phyloP scores from a whole-genome alignment of 75 land plant genomes.

The Gnetum montanum region DNA sequence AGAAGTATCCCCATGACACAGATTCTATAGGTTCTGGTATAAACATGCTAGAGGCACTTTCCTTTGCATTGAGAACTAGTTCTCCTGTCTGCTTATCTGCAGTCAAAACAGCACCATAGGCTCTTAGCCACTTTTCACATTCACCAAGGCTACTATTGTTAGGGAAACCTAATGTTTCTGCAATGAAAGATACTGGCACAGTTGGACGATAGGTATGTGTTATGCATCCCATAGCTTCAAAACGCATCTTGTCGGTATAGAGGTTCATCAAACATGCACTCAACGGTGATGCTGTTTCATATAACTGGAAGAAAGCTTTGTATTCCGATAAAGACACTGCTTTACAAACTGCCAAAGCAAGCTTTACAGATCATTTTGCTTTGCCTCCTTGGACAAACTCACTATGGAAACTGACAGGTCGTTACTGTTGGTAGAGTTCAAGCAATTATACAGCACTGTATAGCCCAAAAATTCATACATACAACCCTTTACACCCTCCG shows the following conservation, averaged over 20 bases:
- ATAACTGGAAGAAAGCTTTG: conserved; percentile 69
- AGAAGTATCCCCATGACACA: conserved; percentile 90
- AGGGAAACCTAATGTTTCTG: conserved; percentile 59
- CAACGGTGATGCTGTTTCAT: conserved; percentile 79
- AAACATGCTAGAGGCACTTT: conserved; percentile 62
- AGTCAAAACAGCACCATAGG: conserved; percentile 67
- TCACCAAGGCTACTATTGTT: conserved; percentile 55
- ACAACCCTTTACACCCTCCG: conserved; percentile 87
- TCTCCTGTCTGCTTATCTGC: conserved; percentile 47
- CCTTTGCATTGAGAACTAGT: conserved; percentile 77
- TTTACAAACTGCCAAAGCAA: conserved; percentile 84
- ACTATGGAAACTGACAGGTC: conserved; percentile 85
- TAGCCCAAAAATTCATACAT: conserved; percentile 83
- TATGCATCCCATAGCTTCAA: conserved; percentile 82
- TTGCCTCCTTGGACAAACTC: conserved; percentile 69
- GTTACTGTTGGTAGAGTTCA: conserved; percentile 69
- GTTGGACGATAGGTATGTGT: conserved; percentile 89
- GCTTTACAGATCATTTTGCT: conserved; percentile 67
- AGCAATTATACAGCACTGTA: conserved; percentile 62
- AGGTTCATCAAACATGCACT: conserved; percentile 86
- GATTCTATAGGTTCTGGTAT: conserved; percentile 99
- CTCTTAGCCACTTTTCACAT: conserved; percentile 91
- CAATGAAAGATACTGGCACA: conserved; percentile 60
- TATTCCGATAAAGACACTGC: conserved; percentile 87
- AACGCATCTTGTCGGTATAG: conserved; percentile 89